A percentile compares a stretch with the other conserved stretches of the same genome.
phyloP scores from a whole-genome alignment of 177 flowering plant genomes.

The Vitis hybrid region DNA sequence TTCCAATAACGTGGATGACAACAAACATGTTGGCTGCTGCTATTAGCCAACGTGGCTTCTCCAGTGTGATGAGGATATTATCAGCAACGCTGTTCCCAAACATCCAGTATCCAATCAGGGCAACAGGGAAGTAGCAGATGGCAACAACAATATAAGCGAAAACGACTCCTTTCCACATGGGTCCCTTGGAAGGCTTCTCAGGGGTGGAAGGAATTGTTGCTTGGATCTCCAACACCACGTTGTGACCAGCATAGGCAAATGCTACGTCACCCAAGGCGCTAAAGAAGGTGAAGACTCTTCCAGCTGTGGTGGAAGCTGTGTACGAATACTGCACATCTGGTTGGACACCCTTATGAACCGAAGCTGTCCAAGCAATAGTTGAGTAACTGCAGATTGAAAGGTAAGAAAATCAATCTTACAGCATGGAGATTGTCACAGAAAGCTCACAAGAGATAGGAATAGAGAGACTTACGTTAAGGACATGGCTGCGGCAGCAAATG shows the following conservation, averaged over 20 bases:
- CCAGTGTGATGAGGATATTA: constrained; percentile 1
- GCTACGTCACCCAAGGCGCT: constrained; percentile 5
- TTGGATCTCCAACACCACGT: constrained; percentile 12
- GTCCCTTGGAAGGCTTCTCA: constrained; percentile 1
- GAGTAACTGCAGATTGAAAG: too few relatives aligned
- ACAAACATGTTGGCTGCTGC: constrained; percentile 9
- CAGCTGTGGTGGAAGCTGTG: not conserved
- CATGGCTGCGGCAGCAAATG: constrained; percentile 82
- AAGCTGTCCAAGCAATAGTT: constrained; percentile 4
- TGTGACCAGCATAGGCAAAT: constrained; percentile 13
- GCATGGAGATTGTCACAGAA: too few relatives aligned
- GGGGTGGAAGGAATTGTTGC: constrained; percentile 8
- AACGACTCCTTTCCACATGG: constrained; percentile 10
- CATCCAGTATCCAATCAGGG: constrained; percentile 1
- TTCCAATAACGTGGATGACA: constrained; percentile 13
- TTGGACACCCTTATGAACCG: constrained; percentile 3
- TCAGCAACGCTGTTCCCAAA: constrained; percentile 7
- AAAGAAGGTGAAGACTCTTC: constrained; percentile 8
- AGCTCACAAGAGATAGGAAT: not conserved
- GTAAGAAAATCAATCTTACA: too few relatives aligned
- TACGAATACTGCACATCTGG: constrained; percentile 1
- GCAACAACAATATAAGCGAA: constrained; percentile 3
- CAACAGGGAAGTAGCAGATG: constrained; percentile 10
- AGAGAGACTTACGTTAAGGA: constrained; percentile 51
- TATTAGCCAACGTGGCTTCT: not conserved